Percentiles rank a stretch among this genome's conserved stretches.
These are phyloP conservation scores for Rhododendron mucronatum DNA, from an alignment of 148 eudicot genomes.

Conservation along the genomic window DNA sequence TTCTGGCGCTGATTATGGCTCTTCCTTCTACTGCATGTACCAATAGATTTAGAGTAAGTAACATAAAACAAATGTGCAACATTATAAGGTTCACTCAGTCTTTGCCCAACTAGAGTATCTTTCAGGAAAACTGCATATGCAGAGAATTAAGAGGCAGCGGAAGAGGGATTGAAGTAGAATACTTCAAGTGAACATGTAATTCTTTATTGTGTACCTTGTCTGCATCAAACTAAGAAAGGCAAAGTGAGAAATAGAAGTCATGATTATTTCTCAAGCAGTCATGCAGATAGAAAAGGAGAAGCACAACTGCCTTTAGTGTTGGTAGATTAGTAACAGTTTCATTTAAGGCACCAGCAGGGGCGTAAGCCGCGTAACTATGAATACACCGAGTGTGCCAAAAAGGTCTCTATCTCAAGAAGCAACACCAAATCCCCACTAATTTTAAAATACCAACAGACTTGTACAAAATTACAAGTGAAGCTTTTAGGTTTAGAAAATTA, in stretches of 20 bases:
- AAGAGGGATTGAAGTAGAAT: not conserved
- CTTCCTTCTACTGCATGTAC: slow-evolving; percentile 62
- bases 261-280: not conserved
- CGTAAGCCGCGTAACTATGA: not conserved
- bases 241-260: not conserved
- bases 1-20: slow-evolving; percentile 55
- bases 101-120: not conserved
- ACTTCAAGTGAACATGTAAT: not conserved
- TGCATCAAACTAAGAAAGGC: not conserved
- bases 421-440: not conserved
- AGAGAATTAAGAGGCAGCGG: not conserved
- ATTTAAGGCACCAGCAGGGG: not conserved
- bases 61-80: not conserved
- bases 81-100: not conserved
- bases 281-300: not conserved
- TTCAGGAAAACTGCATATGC: not conserved
- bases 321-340: not conserved
- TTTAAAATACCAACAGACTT: not conserved
- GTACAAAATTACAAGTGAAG: not conserved
- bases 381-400: not conserved
- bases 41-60: slow-evolving; percentile 1
- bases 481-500: not conserved
- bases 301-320: not conserved
- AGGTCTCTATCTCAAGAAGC: not conserved
- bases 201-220: not conserved